Evolutionary conservation across 2,329 filamentous ascomycete species (phyloP).

Genomic region (Coniochaeta sp.): DNA sequence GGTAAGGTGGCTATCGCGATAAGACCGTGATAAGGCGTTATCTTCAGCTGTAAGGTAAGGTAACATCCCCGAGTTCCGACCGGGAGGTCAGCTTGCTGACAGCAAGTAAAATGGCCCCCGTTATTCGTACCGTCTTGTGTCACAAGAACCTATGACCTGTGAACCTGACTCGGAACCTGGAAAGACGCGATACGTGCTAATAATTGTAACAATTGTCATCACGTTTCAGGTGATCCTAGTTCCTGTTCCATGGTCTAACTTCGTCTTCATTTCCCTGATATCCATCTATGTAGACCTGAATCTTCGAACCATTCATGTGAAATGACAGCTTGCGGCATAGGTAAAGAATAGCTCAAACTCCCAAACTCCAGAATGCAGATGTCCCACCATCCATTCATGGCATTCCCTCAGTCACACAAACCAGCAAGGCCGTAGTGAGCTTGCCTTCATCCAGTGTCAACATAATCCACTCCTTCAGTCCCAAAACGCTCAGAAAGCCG

Average conservation of each 20-base stretch:
- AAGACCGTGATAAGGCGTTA: background rate
- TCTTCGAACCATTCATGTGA: background rate
- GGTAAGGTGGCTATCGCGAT: background rate
- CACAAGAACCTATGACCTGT: no score
- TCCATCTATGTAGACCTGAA: background rate
- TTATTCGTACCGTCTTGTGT: no score
- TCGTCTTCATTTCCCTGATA: background rate
- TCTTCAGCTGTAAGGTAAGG: background rate
- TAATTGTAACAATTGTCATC: background rate
- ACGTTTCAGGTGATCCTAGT: background rate
- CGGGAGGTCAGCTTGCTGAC: background rate
- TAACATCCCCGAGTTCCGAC: no score
- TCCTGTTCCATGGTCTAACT: background rate
- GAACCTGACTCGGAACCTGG: no score
- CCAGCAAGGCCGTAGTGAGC: no score
- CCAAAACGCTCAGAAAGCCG: constrained; percentile 4
- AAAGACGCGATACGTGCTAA: background rate
- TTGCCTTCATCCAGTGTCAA: no score
- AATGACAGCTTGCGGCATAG: background rate
- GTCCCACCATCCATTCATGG: no score
- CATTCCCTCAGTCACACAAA: no score
- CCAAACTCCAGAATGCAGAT: no score
- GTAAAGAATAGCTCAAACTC: background rate
- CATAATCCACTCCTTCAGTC: background rate
- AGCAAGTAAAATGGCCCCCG: no score